Evolutionary conservation across 2,329 filamentous ascomycete genomes (phyloP), one percentile per base, ranked within the genome.

Genomic region (Epichloe glyceriae): DNA sequence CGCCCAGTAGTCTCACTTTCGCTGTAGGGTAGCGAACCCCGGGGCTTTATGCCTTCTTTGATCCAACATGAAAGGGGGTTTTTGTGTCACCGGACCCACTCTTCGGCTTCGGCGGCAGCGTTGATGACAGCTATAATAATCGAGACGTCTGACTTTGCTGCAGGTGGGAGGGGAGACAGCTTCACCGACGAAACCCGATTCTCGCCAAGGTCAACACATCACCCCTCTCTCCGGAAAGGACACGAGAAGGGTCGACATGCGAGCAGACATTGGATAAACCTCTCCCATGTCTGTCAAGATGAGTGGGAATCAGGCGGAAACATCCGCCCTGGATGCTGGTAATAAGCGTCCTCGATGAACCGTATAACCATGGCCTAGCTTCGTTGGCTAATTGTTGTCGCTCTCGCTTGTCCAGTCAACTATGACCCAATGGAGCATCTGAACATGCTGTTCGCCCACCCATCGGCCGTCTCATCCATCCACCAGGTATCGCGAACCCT

Each of bases 351-450:
- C 45, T 12, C n/a, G 15, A 22, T 30, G n/a, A 17, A 8, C 20
- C 15, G 10, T 30, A 37, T 34, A n/a, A 46, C 30, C 22, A 19
- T 33, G 12, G 15, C 5, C 14, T 20, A 17, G 30, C 37, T 6
- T 34, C 12, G 19, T 17, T 10, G 10, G 22, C 51, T 50, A 37
- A 53, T 41, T 22, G 10, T 14, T 19, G 40, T 17, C 19, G 12
- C 19, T 39, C 10, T 4, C 1, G 12, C 6, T 8, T 19, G 35
- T 34, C n/a, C 53, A 79, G 76, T 72, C 67, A 83, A 95, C 67
- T 97, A 96, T 71, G 85, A 97, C 66, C 89, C 93, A 50, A 85
- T 97, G 65, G 79, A 88, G 60, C 89, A 98, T 69, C 78, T 98
- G 51, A 97, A 98, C 72, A 76, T 85, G 55, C 84, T 98, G 61